Evolutionary conservation across 2,329 filamentous ascomycete genomes (phyloP), one percentile per base, ranked within the genome.

Genomic region (Beauveria sp.): DNA sequence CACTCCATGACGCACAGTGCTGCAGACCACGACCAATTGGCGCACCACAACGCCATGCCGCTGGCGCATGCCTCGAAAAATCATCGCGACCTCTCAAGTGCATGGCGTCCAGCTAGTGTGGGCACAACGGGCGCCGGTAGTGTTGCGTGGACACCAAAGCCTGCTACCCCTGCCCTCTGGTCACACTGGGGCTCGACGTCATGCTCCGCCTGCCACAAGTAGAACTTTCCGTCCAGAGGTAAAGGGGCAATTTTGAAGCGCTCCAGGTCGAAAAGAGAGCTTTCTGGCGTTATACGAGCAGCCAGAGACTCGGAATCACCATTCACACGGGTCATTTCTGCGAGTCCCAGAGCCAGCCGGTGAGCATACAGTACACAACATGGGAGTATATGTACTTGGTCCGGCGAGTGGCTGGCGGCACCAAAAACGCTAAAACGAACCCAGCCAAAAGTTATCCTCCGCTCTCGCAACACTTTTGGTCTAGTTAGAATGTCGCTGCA

Each of bases 161-260:
- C 52, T 50, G 20, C 45, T 20, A 46, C 45, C 51, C 60, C 52
- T 61, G 60, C 45, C 34, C 45, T 46, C 45, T 59, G 61, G 61
- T 62, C 55, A 58, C 61, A 62, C 54, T 43, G 49, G 38, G 45
- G 48, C 61, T 59, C 61, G 49, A 62, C 61, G 61, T 62, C 61
- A 62, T 62, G 61, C 45, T 59, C 55, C 55, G 55, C 61, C 57
- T 53, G 50, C 42, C 49, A 53, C 49, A 34, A 34, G 40, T 42
- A 52, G 18, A 46, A 14, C 46, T 43, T 43, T 46, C 26, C 26
- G 49, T 46, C 20, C 38, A n/a, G 49, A 18, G 43, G 50, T 60
- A 50, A 49, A 60, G 42, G 50, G 49, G 42, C 42, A 46, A 48
- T 48, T 40, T 48, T 28, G 42, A 46, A 26, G 42, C 48, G 28